Conservation (phyloP, 2,329 filamentous ascomycete species). For the Aspergillus versicolor region DNA sequence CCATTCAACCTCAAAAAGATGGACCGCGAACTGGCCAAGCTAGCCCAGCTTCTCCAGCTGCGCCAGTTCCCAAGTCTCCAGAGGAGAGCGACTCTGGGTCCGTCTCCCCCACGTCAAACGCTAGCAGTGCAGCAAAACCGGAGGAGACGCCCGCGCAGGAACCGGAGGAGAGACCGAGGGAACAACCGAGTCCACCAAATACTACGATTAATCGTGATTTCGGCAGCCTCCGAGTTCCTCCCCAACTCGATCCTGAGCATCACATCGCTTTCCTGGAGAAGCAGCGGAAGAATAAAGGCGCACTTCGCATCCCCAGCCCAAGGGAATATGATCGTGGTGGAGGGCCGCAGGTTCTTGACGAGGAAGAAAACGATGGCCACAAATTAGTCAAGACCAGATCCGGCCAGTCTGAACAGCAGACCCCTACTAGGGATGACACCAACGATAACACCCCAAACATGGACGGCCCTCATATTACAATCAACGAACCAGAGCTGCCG, state of each 20-base stretch:
- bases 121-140: conserved; percentile 20
- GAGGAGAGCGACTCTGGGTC: conserved; percentile 27
- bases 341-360: conserved; percentile 61
- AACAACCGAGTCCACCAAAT: conserved; percentile 3
- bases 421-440: conserved; percentile 7
- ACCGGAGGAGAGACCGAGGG: background rate
- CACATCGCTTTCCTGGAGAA: conserved; percentile 87
- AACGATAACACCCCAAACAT: conserved; percentile 15
- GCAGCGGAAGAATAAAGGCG: conserved; percentile 72
- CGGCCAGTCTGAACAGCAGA: conserved; percentile 22
- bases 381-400: conserved; percentile 22
- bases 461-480: conserved; percentile 45
- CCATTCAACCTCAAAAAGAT: conserved; percentile 24
- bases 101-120: conserved; percentile 22
- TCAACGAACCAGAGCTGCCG: conserved; percentile 46
- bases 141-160: conserved; percentile 4
- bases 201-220: conserved; percentile 29
- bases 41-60: no score
- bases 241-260: conserved; percentile 63
- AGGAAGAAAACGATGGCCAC: conserved; percentile 40
- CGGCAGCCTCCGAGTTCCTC: conserved; percentile 53
- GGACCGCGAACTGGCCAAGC: conserved; percentile 11
- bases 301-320: conserved; percentile 86
- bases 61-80: conserved; percentile 15
- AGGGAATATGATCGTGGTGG: conserved; percentile 84